These are phyloP conservation scores for Pichia sp. DNA, from an alignment of 1,139 yeast genomes.

Conservation along the genomic window DNA sequence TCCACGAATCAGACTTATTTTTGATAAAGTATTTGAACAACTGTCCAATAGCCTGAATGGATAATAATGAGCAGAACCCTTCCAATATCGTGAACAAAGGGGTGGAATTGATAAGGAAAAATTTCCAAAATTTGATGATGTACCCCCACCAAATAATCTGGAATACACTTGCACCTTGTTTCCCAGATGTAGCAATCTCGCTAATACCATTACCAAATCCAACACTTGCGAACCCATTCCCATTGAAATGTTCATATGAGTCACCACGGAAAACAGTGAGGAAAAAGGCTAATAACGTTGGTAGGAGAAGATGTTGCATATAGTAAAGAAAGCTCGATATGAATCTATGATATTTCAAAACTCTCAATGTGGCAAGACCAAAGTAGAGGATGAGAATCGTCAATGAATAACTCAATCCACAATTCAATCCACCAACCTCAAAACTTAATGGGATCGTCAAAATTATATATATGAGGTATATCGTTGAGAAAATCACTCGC, in stretches of 20 bases:
- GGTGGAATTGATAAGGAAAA: constrained; percentile 68
- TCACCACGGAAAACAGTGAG: constrained; percentile 44
- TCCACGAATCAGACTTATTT: constrained; percentile 69
- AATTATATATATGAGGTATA: constrained; percentile 61
- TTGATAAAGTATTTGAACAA: constrained; percentile 67
- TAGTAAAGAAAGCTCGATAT: constrained; percentile 61
- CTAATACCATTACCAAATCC: no score
- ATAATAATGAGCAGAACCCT: constrained; percentile 84
- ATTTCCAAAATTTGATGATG: constrained; percentile 59
- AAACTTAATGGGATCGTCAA: constrained; percentile 91
- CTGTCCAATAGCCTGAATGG: constrained; percentile 88
- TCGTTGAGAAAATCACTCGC: constrained; percentile 39
- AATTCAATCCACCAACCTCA: constrained; percentile 84
- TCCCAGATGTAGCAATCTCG: no score
- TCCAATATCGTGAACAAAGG: constrained; percentile 84
- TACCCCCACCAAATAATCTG: constrained; percentile 26
- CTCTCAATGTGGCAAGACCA: constrained; percentile 62
- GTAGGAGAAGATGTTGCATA: constrained; percentile 74
- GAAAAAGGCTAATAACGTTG: constrained; percentile 70
- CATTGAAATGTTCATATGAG: constrained; percentile 3
- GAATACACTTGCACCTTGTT: no score
- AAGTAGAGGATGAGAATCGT: constrained; percentile 66
- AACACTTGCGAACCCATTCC: constrained; percentile 8
- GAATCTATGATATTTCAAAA: constrained; percentile 39
- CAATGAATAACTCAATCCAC: constrained; percentile 84